Evolutionary conservation across 1,139 yeast species (phyloP).

Genomic region (Yamadazyma jaroonii): DNA sequence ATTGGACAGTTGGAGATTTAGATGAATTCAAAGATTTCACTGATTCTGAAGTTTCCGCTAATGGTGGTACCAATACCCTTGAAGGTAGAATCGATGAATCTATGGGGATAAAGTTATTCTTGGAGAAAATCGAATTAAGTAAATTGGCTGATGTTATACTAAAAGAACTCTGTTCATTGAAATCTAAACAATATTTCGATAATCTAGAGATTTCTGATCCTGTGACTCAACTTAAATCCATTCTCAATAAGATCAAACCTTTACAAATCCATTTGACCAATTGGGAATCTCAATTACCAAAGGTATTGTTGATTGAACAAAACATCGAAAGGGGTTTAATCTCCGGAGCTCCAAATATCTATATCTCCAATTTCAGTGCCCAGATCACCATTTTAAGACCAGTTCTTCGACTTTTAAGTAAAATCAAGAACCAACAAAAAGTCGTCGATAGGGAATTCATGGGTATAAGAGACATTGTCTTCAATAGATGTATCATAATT

Average conservation of each 20-base stretch:
- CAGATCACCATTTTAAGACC: constrained; percentile 14
- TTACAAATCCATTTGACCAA: constrained; percentile 10
- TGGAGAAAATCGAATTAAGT: constrained; percentile 12
- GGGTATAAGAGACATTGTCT: constrained; percentile 14
- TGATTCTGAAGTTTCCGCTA: constrained; percentile 7
- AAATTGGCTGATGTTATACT: constrained; percentile 10
- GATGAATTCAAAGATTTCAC: constrained; percentile 10
- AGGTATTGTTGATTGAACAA: constrained; percentile 11
- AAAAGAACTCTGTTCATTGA: constrained; percentile 7
- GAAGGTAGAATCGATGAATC: constrained; percentile 11
- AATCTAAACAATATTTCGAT: constrained; percentile 7
- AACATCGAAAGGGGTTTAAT: constrained; percentile 13
- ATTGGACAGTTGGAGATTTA: constrained; percentile 12
- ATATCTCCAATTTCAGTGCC: constrained; percentile 14
- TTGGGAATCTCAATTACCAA: constrained; percentile 14
- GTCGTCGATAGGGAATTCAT: constrained; percentile 12
- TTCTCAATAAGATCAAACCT: constrained; percentile 13
- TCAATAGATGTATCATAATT: constrained; percentile 11
- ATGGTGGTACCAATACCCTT: background rate
- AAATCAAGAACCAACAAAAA: constrained; percentile 7
- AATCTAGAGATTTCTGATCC: constrained; percentile 8
- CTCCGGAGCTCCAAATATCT: constrained; percentile 16
- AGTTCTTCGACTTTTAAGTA: constrained; percentile 9
- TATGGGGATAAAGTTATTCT: constrained; percentile 11
- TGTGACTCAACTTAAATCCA: constrained; percentile 8